Conservation (phyloP, 306 rosid species). For the Luffa acutangula region DNA sequence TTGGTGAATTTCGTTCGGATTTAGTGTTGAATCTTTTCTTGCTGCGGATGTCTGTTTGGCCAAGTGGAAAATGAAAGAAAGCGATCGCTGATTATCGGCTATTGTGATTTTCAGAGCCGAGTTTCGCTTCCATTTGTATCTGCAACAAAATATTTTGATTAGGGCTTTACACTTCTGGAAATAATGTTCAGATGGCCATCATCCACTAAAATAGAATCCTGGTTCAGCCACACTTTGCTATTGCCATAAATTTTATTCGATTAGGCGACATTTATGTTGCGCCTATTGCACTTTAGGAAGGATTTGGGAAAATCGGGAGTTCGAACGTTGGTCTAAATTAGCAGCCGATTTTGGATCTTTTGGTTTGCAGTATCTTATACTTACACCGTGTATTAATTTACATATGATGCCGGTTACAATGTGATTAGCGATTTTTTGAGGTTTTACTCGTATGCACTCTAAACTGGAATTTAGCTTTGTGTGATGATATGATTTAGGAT, state of each 20-base stretch:
- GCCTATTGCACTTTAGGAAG: not conserved
- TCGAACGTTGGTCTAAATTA: not conserved
- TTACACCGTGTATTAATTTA: not conserved
- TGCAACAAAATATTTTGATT: not conserved
- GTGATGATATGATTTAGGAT: not conserved
- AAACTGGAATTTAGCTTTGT: not conserved
- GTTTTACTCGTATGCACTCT: not conserved
- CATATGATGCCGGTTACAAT: not conserved
- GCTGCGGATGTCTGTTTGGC: slow-evolving; percentile 10
- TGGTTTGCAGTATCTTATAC: not conserved
- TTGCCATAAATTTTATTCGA: not conserved
- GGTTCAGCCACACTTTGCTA: not conserved
- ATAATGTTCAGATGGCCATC: not conserved
- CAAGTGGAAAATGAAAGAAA: slow-evolving; percentile 9
- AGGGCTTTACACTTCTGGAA: not conserved
- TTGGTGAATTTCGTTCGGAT: not conserved
- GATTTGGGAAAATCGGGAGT: not conserved
- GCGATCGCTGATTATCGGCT: not conserved
- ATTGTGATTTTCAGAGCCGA: not conserved
- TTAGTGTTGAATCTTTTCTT: not conserved
- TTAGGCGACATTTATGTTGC: not conserved
- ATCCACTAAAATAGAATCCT: not conserved
- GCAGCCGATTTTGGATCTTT: not conserved
- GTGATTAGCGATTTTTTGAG: not conserved
- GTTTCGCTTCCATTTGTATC: not conserved